Evolutionary conservation across 2,329 filamentous ascomycete species (phyloP).

Genomic region (Penicillium sp.): DNA sequence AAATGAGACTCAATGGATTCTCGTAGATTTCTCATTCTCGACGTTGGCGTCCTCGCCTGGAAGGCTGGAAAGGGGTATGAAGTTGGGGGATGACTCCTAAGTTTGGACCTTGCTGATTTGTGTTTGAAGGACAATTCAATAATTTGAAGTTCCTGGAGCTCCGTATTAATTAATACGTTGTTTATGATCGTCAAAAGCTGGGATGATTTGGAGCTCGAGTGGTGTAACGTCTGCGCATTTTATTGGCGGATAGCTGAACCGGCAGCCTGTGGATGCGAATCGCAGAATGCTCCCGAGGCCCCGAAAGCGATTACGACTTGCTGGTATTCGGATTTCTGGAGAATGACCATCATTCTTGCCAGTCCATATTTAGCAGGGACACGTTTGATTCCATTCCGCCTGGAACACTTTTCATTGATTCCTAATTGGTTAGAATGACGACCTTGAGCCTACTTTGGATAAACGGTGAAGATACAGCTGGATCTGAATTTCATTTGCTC

Average conservation of each 20-base stretch:
- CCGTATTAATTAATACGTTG: not conserved
- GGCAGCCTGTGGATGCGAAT: not conserved
- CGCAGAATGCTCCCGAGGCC: not conserved
- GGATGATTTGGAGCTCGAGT: not conserved
- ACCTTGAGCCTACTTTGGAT: not conserved
- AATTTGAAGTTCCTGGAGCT: not conserved
- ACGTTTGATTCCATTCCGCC: not conserved
- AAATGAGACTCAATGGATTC: not conserved
- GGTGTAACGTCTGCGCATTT: not conserved
- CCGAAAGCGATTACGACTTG: not conserved
- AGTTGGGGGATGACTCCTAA: not conserved
- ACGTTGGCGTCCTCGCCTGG: not conserved
- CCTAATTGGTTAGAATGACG: not conserved
- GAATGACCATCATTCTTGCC: not conserved
- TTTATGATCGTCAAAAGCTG: not conserved
- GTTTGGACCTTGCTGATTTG: not conserved
- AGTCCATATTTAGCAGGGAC: not conserved
- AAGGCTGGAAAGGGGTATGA: not conserved
- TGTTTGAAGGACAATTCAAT: not conserved
- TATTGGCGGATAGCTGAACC: conserved; percentile 2
- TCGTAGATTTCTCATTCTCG: not conserved
- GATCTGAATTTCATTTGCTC: not conserved
- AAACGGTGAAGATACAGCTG: not conserved
- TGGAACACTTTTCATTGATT: not conserved
- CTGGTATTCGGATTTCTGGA: not conserved